Base-by-base conservation (phyloP, 208 protist genomes). In the Phytomonas serpens region DNA sequence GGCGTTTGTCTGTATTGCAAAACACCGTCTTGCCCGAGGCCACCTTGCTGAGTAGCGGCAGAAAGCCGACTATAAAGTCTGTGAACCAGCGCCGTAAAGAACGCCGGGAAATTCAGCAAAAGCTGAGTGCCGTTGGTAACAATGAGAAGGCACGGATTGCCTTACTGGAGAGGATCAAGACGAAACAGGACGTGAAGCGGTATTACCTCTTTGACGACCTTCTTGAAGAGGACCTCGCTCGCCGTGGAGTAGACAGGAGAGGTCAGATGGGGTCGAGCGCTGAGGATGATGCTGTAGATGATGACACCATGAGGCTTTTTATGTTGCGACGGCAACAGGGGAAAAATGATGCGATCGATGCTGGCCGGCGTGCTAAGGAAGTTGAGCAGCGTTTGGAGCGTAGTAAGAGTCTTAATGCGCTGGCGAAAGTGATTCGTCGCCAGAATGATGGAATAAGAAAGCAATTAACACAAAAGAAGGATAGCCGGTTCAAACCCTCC, bases 21-120 rank as follows among this genome's bases (percentile, higher is more conserved):
- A 84, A 93, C 69, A 94, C 82, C 32, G 87, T 96, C 11, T 73
- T 94, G 64, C 89, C 92, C 9, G 92, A 96, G 29, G 83, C 89
- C n/a, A 77, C 93, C 13, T 74, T 96, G 16, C 82, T 94, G 51
- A 81, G 78, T 30, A 82, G 83, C 10, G 82, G 86, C 4, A 19
- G 16, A 1, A 36, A 2, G 6, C 80, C 86, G 68, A 72, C 76
- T 23, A 77, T 93, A 62, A 82, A 90, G 68, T 93, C 91, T 0
- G 72, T 77, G 0, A 69, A 88, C 30, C 91, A 96, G 80, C 76
- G 78, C 6, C 87, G 91, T 0, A 82, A 85, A 23, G 84, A 93
- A 77, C 86, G 91, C 31, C 80, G 78, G n/a, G 78, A 83, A 67
- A 79, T 94, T 30, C 85, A 93, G 76, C 71, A 83, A 61, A 82